Conservation (phyloP, 1,284 basidiomycete genomes). For the Pseudomicrostroma phylloplanum region DNA sequence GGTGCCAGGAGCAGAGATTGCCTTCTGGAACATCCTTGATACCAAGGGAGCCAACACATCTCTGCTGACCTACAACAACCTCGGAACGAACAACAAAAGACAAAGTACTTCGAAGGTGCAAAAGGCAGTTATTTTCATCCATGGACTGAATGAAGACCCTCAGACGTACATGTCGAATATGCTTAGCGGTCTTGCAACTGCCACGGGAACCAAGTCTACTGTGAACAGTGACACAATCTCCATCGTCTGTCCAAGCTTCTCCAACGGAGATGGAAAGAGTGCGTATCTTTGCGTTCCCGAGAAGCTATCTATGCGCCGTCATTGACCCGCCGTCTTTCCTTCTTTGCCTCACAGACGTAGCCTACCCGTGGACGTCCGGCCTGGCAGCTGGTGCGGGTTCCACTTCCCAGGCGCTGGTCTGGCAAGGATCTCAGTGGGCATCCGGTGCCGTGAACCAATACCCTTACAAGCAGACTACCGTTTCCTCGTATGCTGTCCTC, state of each 20-base stretch:
- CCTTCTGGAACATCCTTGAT: too few relatives aligned
- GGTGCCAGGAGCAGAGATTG: too few relatives aligned
- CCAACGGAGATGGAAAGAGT: background rate
- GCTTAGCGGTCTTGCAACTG: background rate
- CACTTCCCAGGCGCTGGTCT: background rate
- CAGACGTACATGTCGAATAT: conserved; percentile 3
- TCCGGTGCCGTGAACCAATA: background rate
- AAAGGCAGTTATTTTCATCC: conserved; percentile 1
- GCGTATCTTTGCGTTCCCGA: too few relatives aligned
- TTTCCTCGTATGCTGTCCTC: conserved; percentile 35
- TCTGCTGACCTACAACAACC: conserved; percentile 3
- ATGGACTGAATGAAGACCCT: background rate
- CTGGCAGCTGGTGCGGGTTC: background rate
- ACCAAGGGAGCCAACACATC: background rate
- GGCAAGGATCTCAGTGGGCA: conserved; percentile 1
- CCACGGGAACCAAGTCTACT: background rate
- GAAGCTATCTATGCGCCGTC: too few relatives aligned
- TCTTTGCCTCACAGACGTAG: background rate
- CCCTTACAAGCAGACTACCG: conserved; percentile 32
- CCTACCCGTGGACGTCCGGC: background rate
- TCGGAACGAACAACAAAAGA: background rate
- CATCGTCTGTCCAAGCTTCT: conserved; percentile 3
- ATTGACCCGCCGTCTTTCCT: background rate
- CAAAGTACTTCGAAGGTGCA: background rate
- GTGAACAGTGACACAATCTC: background rate